Percentiles rank a stretch among this genome's conserved stretches.
Evolutionary conservation across 2,329 filamentous ascomycete genomes (phyloP).

Genomic region (Zasmidium citrigriseum): DNA sequence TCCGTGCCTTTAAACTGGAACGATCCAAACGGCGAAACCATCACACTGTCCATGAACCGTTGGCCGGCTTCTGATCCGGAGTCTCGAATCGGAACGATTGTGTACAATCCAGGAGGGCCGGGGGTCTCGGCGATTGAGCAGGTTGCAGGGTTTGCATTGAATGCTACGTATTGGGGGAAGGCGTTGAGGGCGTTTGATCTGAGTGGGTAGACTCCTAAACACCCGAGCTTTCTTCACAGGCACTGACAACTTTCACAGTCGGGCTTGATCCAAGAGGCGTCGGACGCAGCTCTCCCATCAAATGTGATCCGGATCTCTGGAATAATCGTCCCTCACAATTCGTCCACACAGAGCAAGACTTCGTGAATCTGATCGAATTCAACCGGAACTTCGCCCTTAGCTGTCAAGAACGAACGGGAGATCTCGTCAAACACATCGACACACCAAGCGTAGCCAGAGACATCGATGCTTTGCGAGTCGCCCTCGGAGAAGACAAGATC

Average conservation of each 20-base stretch:
- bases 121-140: too few relatives aligned
- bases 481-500: conserved; percentile 39
- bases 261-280: conserved; percentile 4
- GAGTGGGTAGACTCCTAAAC: too few relatives aligned
- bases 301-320: not conserved
- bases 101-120: too few relatives aligned
- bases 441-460: conserved; percentile 41
- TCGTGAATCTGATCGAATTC: conserved; percentile 39
- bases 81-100: too few relatives aligned
- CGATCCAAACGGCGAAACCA: too few relatives aligned
- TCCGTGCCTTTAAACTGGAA: too few relatives aligned
- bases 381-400: conserved; percentile 44
- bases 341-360: conserved; percentile 41
- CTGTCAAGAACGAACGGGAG: conserved; percentile 43
- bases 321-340: conserved; percentile 21
- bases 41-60: too few relatives aligned
- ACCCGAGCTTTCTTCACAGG: too few relatives aligned
- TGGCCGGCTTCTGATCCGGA: too few relatives aligned
- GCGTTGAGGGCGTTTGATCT: too few relatives aligned
- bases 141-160: too few relatives aligned
- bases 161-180: too few relatives aligned
- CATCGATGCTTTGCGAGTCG: conserved; percentile 39
- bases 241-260: not conserved
- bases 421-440: conserved; percentile 45
- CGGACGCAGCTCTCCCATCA: not conserved